phyloP scores from a whole-genome alignment of 2,329 filamentous ascomycete genomes.

The Septoria linicola region DNA sequence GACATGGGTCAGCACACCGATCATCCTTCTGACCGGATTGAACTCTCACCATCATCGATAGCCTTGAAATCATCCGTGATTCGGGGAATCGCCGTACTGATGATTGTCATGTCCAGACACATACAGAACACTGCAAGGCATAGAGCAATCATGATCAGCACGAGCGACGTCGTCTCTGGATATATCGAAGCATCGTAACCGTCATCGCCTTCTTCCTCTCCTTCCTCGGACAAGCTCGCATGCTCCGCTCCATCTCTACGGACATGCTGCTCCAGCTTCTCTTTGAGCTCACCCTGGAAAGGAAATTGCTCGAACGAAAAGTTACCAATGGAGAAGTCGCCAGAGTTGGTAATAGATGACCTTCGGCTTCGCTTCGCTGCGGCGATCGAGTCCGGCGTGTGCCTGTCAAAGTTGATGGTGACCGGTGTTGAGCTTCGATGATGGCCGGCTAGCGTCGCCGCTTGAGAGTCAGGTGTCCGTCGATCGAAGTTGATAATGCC shows the following conservation, averaged over 20 bases:
- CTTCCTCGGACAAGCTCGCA: not conserved
- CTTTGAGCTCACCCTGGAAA: constrained; percentile 11
- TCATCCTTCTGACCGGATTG: not conserved
- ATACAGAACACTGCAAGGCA: constrained; percentile 22
- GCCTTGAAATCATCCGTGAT: constrained; percentile 45
- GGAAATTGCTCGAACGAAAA: constrained; percentile 15
- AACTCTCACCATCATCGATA: constrained; percentile 27
- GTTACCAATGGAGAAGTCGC: constrained; percentile 14
- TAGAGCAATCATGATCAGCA: constrained; percentile 39
- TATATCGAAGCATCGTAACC: not conserved
- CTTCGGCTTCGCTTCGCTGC: constrained; percentile 13
- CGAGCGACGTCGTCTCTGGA: constrained; percentile 21
- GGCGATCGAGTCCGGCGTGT: constrained; percentile 13
- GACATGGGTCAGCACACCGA: constrained; percentile 32
- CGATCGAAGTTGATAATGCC: constrained; percentile 10
- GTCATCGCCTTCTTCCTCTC: not conserved
- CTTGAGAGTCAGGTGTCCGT: constrained; percentile 9
- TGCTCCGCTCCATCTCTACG: too few species aligned
- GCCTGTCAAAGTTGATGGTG: constrained; percentile 9
- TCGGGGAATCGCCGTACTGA: constrained; percentile 48
- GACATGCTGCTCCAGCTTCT: constrained; percentile 16
- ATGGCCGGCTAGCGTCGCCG: constrained; percentile 4
- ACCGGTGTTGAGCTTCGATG: constrained; percentile 6
- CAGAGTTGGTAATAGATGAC: constrained; percentile 14
- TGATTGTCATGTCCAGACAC: constrained; percentile 30